These are phyloP conservation scores for Crucihimalaya himalaica DNA, from an alignment of 345 rosid species.

Conservation along the genomic window DNA sequence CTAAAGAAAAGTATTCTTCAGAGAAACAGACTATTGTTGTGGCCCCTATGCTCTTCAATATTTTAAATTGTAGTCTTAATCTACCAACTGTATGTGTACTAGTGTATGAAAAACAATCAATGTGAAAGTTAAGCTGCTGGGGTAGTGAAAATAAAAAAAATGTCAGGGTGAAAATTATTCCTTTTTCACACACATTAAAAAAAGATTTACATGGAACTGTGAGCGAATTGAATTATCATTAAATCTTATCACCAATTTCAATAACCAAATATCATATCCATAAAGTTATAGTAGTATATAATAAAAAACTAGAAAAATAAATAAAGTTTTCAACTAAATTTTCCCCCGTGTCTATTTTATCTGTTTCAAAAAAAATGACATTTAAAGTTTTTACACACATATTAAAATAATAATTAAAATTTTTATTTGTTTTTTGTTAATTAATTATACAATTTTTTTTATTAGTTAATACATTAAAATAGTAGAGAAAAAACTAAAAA, in stretches of 20 bases:
- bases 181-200: background rate
- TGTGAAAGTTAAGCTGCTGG: constrained; percentile 6
- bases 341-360: no score
- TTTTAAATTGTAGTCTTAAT: background rate
- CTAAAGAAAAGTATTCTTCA: background rate
- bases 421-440: no score
- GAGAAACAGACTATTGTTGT: background rate
- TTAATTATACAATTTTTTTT: no score
- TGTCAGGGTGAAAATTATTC: background rate
- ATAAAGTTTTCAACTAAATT: background rate
- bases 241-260: background rate
- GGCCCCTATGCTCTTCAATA: constrained; percentile 5
- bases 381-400: no score
- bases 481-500: no score
- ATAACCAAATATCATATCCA: background rate
- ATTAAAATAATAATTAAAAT: no score
- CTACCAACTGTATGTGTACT: background rate
- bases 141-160: background rate
- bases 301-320: background rate
- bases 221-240: background rate
- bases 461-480: no score
- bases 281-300: background rate
- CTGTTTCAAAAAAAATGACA: no score
- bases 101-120: background rate
- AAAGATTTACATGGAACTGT: background rate